A percentile compares a stretch with the other conserved stretches of the same genome.
Conservation (phyloP, 1,284 basidiomycete genomes). For the Microbotryomycetes sp. region DNA sequence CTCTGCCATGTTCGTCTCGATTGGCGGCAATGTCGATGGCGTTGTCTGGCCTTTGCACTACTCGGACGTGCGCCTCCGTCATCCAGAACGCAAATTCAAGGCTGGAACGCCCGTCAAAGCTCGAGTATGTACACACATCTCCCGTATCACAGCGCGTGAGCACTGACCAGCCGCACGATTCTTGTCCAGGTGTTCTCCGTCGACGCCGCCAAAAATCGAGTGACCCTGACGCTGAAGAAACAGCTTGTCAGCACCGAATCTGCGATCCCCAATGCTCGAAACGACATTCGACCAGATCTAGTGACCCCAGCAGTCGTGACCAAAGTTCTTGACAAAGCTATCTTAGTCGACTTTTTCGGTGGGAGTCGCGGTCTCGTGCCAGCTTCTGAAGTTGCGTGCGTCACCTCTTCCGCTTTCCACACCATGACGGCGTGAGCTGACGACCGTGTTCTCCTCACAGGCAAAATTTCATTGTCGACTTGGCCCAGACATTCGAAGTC, state of each 20-base stretch:
- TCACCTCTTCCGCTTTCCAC: background rate
- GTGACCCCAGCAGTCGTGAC: conserved; percentile 79
- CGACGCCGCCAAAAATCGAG: conserved; percentile 71
- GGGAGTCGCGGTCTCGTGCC: conserved; percentile 79
- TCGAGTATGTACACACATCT: conserved; percentile 51
- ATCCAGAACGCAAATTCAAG: conserved; percentile 88
- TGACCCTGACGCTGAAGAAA: conserved; percentile 88
- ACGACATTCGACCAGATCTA: conserved; percentile 64
- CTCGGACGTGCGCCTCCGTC: conserved; percentile 80
- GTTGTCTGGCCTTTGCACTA: conserved; percentile 93
- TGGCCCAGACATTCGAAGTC: conserved; percentile 63
- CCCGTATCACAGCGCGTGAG: background rate
- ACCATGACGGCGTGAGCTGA: conserved; percentile 1
- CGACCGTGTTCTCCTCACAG: conserved; percentile 44
- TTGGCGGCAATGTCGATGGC: conserved; percentile 80
- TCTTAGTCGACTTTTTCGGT: conserved; percentile 86
- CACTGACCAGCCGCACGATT: background rate
- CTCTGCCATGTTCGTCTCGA: conserved; percentile 70
- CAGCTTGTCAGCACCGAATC: conserved; percentile 73
- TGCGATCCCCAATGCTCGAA: conserved; percentile 60
- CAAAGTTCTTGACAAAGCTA: conserved; percentile 67
- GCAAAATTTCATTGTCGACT: conserved; percentile 57
- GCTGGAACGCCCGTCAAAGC: conserved; percentile 77
- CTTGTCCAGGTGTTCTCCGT: conserved; percentile 61
- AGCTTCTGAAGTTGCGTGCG: conserved; percentile 68